Base-by-base conservation (phyloP, 306 rosid genomes). In the Dryas octopetala region DNA sequence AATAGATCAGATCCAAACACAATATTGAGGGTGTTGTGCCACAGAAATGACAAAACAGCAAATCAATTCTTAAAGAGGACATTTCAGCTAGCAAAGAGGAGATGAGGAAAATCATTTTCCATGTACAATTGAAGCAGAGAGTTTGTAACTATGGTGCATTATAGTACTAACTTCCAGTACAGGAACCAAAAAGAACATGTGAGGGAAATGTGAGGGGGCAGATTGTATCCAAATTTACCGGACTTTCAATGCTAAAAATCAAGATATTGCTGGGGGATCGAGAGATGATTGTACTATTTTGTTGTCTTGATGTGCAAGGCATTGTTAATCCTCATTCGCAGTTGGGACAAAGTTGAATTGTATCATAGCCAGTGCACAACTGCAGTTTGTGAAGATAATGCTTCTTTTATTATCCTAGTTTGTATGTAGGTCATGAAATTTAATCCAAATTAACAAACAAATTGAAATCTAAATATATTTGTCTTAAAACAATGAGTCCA, bases 21-120 rank as follows among this genome's bases (percentile, higher is more conserved):
- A 23, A 89, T 95, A 72, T 69, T 95, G 76, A 89, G 99, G 70
- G 97, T 95, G 4, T 72, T 95, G 82, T 95, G 99, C 74, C 85
- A 90, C 58, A 85, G 98, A 79, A 90, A 90, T 79, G 99, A 92
- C 50, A 78, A 82, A 74, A 40, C 81, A 40, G 93, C 99, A 14
- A 90, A 95, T 58, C 70, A 60, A 38, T 95, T 95, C 93, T 86
- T 95, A 51, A 95, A 95, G 80, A 92, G 87, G 84, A 81, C 86
- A 62, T 95, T 92, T 77, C 97, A 95, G 76, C 79, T 95, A 79
- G 82, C 96, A 15, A 95, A 89, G 80, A 90, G 99, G 78, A 90
- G 90, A 70, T 92, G 89, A 81, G 84, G 77, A 85, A 65, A 55
- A 57, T 23, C 12, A 8, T 41, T 68, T 77, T 48, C 62, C 51